Percentiles rank a stretch among this genome's conserved stretches.
These are phyloP conservation scores for Pulveroboletus sp. DNA, from an alignment of 768 basidiomycete genomes.

Conservation along the genomic window DNA sequence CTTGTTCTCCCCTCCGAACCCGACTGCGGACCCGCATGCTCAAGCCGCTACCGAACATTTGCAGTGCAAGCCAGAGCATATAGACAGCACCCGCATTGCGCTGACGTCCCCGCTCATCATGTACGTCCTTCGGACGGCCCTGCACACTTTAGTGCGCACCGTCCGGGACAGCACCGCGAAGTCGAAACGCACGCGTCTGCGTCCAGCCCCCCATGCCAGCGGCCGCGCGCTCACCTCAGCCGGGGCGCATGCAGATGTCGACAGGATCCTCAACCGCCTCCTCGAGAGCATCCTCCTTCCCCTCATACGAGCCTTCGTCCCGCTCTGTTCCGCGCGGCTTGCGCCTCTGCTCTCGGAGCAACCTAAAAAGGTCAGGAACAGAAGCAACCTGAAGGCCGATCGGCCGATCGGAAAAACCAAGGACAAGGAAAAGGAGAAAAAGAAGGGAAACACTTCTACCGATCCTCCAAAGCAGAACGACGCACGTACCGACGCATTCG, in stretches of 20 bases:
- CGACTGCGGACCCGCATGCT: background rate
- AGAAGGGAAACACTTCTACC: too few species aligned
- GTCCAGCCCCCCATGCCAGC: background rate
- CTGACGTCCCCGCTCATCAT: slow-evolving; percentile 23
- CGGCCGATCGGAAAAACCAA: slow-evolving; percentile 3
- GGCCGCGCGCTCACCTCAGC: background rate
- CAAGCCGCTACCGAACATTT: background rate
- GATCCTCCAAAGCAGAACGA: slow-evolving; percentile 7
- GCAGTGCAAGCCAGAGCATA: slow-evolving; percentile 7
- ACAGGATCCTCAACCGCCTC: slow-evolving; percentile 15
- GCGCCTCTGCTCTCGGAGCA: slow-evolving; percentile 2
- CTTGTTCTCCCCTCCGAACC: slow-evolving; percentile 12
- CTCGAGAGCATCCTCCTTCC: slow-evolving; percentile 21
- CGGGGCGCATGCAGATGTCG: slow-evolving; percentile 5
- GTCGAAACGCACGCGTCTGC: slow-evolving; percentile 12
- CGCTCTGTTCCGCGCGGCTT: slow-evolving; percentile 21
- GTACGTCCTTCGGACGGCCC: slow-evolving; percentile 18
- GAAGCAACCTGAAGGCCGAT: too few species aligned
- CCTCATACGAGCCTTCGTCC: slow-evolving; percentile 15
- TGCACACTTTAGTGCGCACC: slow-evolving; percentile 16
- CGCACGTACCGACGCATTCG: slow-evolving; percentile 19
- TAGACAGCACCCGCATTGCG: slow-evolving; percentile 17
- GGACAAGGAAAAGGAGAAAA: slow-evolving; percentile 5
- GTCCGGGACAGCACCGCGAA: slow-evolving; percentile 6
- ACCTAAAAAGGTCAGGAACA: slow-evolving; percentile 8